Evolutionary conservation across 306 rosid species (phyloP).

Genomic region (Cajanus cajan): DNA sequence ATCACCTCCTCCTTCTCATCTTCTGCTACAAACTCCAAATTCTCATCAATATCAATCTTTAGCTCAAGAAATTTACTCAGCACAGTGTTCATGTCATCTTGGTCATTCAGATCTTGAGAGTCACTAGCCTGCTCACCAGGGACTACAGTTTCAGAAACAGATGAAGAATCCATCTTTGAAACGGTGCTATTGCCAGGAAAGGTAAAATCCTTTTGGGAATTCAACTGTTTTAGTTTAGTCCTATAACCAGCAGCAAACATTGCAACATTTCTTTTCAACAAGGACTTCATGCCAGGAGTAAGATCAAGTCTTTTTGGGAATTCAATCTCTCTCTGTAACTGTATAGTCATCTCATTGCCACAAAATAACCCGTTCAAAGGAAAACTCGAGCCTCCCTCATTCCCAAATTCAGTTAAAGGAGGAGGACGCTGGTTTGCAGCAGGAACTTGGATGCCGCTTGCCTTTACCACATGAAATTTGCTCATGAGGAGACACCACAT

Average conservation of each 20-base stretch:
- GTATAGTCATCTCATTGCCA: conserved; percentile 41
- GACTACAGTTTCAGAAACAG: conserved; percentile 36
- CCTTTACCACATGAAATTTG: conserved; percentile 71
- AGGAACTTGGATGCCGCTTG: conserved; percentile 59
- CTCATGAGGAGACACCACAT: conserved; percentile 85
- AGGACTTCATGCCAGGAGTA: conserved; percentile 62
- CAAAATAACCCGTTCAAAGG: conserved; percentile 38
- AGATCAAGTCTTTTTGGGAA: conserved; percentile 70
- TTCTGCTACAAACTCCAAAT: conserved; percentile 50
- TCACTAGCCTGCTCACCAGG: conserved; percentile 40
- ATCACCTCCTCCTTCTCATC: conserved; percentile 72
- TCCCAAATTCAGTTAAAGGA: background rate
- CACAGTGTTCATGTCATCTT: conserved; percentile 57
- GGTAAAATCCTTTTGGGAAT: conserved; percentile 22
- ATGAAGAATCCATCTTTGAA: conserved; percentile 17
- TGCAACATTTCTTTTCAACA: conserved; percentile 69
- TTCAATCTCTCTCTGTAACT: conserved; percentile 60
- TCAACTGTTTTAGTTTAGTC: conserved; percentile 53
- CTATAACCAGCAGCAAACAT: conserved; percentile 69
- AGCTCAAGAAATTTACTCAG: conserved; percentile 63
- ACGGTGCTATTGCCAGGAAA: conserved; percentile 1
- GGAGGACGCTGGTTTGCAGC: conserved; percentile 21
- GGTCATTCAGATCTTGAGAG: conserved; percentile 41
- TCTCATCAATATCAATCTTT: conserved; percentile 63
- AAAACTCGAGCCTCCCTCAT: conserved; percentile 28